A percentile compares a stretch with the other conserved stretches of the same genome.
Conservation (phyloP, 108 stramenopile genomes). For the Skeletonema marinoi region DNA sequence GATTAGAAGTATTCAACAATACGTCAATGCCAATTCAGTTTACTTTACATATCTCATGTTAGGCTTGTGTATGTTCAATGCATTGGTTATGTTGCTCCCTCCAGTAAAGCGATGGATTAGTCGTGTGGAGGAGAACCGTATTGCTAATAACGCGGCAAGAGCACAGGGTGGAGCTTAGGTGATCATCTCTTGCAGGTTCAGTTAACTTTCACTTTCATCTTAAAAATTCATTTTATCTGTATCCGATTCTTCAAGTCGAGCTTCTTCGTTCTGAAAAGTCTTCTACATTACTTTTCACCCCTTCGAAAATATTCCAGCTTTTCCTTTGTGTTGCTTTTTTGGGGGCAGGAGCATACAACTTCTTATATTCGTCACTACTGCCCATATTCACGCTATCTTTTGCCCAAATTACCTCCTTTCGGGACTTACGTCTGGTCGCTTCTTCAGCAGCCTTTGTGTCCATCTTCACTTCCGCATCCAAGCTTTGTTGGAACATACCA, state of each 20-base stretch:
- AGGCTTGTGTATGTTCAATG: not conserved
- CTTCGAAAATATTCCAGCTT: not conserved
- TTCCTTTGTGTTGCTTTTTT: not conserved
- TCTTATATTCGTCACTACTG: not conserved
- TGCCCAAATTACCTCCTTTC: not conserved
- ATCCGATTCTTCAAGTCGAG: not conserved
- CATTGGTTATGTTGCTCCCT: not conserved
- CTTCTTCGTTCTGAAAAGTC: not conserved
- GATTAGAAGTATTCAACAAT: not conserved
- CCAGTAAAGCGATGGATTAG: not conserved
- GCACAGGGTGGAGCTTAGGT: not conserved
- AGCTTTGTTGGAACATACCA: not conserved
- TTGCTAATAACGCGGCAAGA: not conserved
- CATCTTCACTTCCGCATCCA: not conserved
- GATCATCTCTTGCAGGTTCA: too few species aligned
- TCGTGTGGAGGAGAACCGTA: not conserved
- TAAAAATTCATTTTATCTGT: not conserved
- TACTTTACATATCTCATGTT: not conserved
- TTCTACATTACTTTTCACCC: not conserved
- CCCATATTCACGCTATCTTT: not conserved
- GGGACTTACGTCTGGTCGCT: not conserved
- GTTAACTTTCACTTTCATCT: too few species aligned
- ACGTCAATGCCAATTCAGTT: not conserved
- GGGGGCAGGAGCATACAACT: not conserved
- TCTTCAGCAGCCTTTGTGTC: not conserved